Conservation (phyloP, 148 eudicot genomes). For the Vaccinium vitisidaea region DNA sequence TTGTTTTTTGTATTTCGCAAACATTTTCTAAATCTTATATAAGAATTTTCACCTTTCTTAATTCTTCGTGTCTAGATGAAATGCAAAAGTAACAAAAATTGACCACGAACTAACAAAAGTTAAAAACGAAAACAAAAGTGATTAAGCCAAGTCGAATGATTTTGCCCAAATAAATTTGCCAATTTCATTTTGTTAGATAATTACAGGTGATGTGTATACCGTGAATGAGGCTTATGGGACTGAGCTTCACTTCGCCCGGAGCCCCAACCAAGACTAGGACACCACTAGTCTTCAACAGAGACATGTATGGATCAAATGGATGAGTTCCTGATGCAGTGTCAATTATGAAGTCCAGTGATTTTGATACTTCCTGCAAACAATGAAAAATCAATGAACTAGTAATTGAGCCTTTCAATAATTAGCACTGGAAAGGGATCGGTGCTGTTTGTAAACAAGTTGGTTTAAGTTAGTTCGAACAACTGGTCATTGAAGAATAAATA, state of each 20-base stretch:
- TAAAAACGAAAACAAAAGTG: too few relatives aligned
- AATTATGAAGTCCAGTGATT: constrained; percentile 70
- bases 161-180: too few relatives aligned
- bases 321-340: constrained; percentile 77
- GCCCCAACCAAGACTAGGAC: constrained; percentile 60
- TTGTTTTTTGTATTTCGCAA: too few relatives aligned
- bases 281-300: constrained; percentile 62
- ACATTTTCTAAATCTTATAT: too few relatives aligned
- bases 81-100: too few relatives aligned
- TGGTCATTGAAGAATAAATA: background rate
- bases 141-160: too few relatives aligned
- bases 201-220: constrained; percentile 31
- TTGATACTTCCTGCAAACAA: constrained; percentile 36
- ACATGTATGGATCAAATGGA: constrained; percentile 60
- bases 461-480: background rate
- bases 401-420: background rate
- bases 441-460: background rate
- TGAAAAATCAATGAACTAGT: background rate
- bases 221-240: constrained; percentile 44
- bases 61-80: too few relatives aligned
- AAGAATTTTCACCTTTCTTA: too few relatives aligned
- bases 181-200: background rate
- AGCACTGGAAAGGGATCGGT: too few relatives aligned
- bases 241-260: constrained; percentile 62
- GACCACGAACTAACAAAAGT: too few relatives aligned